Evolutionary conservation across 1,284 basidiomycete species (phyloP).

Genomic region (Microbotryomycetes sp.): DNA sequence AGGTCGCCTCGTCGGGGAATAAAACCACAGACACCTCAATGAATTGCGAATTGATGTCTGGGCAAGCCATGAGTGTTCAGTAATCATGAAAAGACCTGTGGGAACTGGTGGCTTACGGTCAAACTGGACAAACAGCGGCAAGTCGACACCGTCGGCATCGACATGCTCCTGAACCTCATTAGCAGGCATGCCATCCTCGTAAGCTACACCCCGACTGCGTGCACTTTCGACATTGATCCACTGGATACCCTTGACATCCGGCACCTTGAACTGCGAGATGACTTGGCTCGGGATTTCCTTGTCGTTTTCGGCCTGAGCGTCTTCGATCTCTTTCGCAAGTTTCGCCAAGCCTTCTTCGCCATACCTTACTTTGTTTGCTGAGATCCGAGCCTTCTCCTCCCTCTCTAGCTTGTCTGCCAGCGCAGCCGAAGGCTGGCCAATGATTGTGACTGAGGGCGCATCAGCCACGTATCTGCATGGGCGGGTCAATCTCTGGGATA

Average conservation of each 20-base stretch:
- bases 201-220: constrained; percentile 33
- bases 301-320: constrained; percentile 81
- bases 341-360: constrained; percentile 74
- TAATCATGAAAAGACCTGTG: background rate
- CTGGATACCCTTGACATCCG: constrained; percentile 77
- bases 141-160: constrained; percentile 55
- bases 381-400: constrained; percentile 71
- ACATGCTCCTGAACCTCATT: constrained; percentile 56
- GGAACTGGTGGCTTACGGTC: constrained; percentile 41
- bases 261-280: constrained; percentile 75
- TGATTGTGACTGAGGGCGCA: constrained; percentile 60
- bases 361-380: constrained; percentile 59
- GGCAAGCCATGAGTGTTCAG: background rate
- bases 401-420: constrained; percentile 73
- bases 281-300: constrained; percentile 68
- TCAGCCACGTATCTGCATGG: constrained; percentile 71
- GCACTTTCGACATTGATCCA: constrained; percentile 88
- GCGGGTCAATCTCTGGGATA: too few species aligned
- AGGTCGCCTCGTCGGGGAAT: constrained; percentile 43
- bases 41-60: constrained; percentile 70
- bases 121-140: constrained; percentile 90
- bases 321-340: constrained; percentile 62
- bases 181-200: constrained; percentile 32
- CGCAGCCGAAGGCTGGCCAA: constrained; percentile 81
- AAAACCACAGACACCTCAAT: constrained; percentile 62